These are phyloP conservation scores for Pezicula neosporulosa DNA, from an alignment of 2,329 filamentous ascomycete species.

Conservation along the genomic window DNA sequence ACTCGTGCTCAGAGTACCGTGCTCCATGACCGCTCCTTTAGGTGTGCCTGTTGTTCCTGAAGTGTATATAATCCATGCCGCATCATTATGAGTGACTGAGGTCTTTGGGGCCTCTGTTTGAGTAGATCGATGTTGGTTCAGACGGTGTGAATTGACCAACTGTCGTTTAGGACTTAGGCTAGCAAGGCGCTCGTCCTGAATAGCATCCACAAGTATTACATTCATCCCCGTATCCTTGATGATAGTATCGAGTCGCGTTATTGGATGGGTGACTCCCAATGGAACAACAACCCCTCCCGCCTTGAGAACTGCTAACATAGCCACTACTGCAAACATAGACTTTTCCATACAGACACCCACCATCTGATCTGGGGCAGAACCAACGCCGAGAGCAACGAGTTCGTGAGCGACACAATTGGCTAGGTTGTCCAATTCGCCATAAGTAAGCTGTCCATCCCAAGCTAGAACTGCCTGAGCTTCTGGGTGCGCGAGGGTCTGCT, in stretches of 20 bases:
- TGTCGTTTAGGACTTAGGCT: not conserved
- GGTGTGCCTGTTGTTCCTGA: conserved; percentile 13
- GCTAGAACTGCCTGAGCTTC: conserved; percentile 4
- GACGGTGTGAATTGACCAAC: not conserved
- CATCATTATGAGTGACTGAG: conserved; percentile 4
- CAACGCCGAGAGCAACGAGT: conserved; percentile 6
- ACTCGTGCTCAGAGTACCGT: conserved; percentile 6
- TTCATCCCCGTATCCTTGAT: not conserved
- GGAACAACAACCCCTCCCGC: conserved; percentile 20
- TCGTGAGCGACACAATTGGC: conserved; percentile 7
- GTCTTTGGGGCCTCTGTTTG: conserved; percentile 1
- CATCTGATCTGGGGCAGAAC: not conserved
- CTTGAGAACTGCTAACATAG: conserved; percentile 17
- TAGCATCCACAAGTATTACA: not conserved
- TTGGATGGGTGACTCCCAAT: conserved; percentile 12
- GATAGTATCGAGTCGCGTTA: not conserved
- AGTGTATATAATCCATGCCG: conserved; percentile 12
- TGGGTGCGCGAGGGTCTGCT: not conserved
- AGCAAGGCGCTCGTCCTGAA: not conserved
- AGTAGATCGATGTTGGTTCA: not conserved
- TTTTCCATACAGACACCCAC: conserved; percentile 20
- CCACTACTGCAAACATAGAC: conserved; percentile 15
- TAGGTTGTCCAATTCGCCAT: conserved; percentile 13
- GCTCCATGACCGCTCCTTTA: conserved; percentile 13
- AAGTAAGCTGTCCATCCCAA: conserved; percentile 10